A percentile compares a stretch with the other conserved stretches of the same genome.
These are phyloP conservation scores for Lactarius indigo DNA, from an alignment of 768 basidiomycete species.

Conservation along the genomic window DNA sequence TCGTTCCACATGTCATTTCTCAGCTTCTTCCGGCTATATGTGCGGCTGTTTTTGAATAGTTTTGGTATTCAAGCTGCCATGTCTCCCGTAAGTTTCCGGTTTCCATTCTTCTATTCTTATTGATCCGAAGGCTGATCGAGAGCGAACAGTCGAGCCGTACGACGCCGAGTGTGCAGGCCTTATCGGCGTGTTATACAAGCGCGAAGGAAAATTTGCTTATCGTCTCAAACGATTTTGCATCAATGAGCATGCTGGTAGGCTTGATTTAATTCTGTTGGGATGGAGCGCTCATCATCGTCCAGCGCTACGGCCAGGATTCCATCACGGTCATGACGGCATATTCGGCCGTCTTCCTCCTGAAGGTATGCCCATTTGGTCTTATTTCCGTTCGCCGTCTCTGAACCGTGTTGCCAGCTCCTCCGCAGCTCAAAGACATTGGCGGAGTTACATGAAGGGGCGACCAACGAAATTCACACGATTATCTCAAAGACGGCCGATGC, in stretches of 20 bases:
- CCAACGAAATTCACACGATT: slow-evolving; percentile 58
- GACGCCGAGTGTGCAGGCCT: slow-evolving; percentile 61
- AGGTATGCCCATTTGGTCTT: slow-evolving; percentile 41
- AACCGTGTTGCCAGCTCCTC: slow-evolving; percentile 49
- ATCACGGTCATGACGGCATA: slow-evolving; percentile 86
- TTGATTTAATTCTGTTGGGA: not conserved
- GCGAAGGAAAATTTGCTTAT: slow-evolving; percentile 69
- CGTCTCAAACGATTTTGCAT: slow-evolving; percentile 68
- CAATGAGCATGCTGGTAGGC: slow-evolving; percentile 69
- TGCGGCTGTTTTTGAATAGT: slow-evolving; percentile 79
- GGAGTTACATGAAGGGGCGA: slow-evolving; percentile 57
- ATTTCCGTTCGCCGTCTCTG: slow-evolving; percentile 5
- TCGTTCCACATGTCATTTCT: slow-evolving; percentile 75
- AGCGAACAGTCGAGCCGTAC: slow-evolving; percentile 48
- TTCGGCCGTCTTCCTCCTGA: slow-evolving; percentile 74
- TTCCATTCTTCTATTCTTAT: not conserved
- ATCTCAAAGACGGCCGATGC: slow-evolving; percentile 74
- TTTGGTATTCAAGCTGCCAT: slow-evolving; percentile 71
- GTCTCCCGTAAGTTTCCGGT: slow-evolving; percentile 43
- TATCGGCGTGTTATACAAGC: slow-evolving; percentile 70
- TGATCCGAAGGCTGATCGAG: slow-evolving; percentile 14
- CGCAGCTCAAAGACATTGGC: slow-evolving; percentile 57
- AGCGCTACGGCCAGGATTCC: slow-evolving; percentile 85
- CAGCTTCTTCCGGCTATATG: slow-evolving; percentile 71
- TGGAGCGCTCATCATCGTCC: slow-evolving; percentile 22